A percentile compares a stretch with the other conserved stretches of the same genome.
These are phyloP conservation scores for Cenococcum geophilum DNA, from an alignment of 495 filamentous ascomycete species.

Conservation along the genomic window DNA sequence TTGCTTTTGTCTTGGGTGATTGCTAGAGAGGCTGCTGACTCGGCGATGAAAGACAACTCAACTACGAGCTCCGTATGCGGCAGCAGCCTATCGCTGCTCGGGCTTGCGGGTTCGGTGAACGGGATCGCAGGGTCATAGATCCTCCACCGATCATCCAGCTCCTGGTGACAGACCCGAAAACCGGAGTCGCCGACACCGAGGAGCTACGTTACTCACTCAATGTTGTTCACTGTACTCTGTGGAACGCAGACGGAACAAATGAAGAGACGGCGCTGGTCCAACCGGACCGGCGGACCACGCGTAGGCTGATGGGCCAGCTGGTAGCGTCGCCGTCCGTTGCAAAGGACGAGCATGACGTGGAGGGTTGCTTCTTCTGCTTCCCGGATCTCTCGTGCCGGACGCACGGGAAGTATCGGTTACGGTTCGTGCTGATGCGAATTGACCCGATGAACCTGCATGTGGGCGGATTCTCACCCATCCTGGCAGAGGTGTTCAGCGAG, in stretches of 20 bases:
- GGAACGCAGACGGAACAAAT: conserved; percentile 53
- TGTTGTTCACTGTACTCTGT: conserved; percentile 77
- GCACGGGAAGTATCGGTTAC: conserved; percentile 72
- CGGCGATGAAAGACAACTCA: conserved; percentile 32
- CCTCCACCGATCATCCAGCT: conserved; percentile 93
- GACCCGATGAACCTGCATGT: conserved; percentile 45
- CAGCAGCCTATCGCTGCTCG: conserved; percentile 88
- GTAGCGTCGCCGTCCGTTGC: conserved; percentile 70
- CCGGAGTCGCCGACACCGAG: conserved; percentile 47
- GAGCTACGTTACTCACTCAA: conserved; percentile 68
- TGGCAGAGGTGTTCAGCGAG: conserved; percentile 65
- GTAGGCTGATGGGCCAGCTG: conserved; percentile 72
- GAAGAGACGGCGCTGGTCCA: conserved; percentile 52
- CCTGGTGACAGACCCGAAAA: conserved; percentile 58
- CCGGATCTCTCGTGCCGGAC: conserved; percentile 88
- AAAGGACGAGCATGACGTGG: conserved; percentile 55
- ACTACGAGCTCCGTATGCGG: conserved; percentile 58
- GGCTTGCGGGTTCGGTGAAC: conserved; percentile 89
- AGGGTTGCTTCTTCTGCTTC: conserved; percentile 90
- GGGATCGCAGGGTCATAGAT: conserved; percentile 89
- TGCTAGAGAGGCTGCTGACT: conserved; percentile 10
- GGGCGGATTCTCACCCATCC: conserved; percentile 56
- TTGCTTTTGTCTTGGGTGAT: conserved; percentile 7
- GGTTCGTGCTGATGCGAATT: conserved; percentile 81
- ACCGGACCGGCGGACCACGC: conserved; percentile 42